A percentile compares a stretch with the other conserved stretches of the same genome.
These are phyloP conservation scores for Aspergillus sp. DNA, from an alignment of 2,329 filamentous ascomycete species.

Conservation along the genomic window DNA sequence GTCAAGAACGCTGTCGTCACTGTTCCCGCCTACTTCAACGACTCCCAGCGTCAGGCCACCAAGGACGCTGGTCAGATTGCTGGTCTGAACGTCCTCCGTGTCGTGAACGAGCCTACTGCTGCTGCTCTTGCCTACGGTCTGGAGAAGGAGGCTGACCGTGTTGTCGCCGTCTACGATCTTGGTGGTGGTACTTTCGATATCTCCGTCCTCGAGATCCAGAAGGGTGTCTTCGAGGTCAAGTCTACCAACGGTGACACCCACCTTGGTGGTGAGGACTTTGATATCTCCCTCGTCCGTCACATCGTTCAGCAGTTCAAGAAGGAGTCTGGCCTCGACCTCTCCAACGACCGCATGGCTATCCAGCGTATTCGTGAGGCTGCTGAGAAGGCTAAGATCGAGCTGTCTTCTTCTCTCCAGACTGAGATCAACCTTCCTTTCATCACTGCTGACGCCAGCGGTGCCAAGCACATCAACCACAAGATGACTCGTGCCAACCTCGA, in stretches of 20 bases:
- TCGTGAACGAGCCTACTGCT: slow-evolving; percentile 96
- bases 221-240: slow-evolving; percentile 98
- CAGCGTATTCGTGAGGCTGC: slow-evolving; percentile 98
- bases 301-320: slow-evolving; percentile 96
- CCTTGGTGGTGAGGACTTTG: slow-evolving; percentile 96
- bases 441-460: slow-evolving; percentile 89
- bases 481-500: slow-evolving; percentile 90
- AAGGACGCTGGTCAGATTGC: slow-evolving; percentile 97
- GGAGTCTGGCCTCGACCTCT: slow-evolving; percentile 86
- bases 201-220: slow-evolving; percentile 94
- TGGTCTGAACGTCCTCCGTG: slow-evolving; percentile 93
- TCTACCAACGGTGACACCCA: slow-evolving; percentile 99
- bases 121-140: slow-evolving; percentile 94
- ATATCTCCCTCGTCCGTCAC: slow-evolving; percentile 90
- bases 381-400: slow-evolving; percentile 99
- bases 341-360: slow-evolving; percentile 93
- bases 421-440: slow-evolving; percentile 99
- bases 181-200: slow-evolving; percentile 99
- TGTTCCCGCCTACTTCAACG: slow-evolving; percentile 97
- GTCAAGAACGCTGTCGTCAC: slow-evolving; percentile 97
- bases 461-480: slow-evolving; percentile 98
- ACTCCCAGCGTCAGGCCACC: slow-evolving; percentile 94
- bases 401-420: slow-evolving; percentile 91
- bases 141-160: slow-evolving; percentile 85
- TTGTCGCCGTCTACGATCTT: slow-evolving; percentile 95